A percentile compares a stretch with the other conserved stretches of the same genome.
phyloP scores from a whole-genome alignment of 176 grass and related monocot genomes.

The Miscanthus lutarioriparius region DNA sequence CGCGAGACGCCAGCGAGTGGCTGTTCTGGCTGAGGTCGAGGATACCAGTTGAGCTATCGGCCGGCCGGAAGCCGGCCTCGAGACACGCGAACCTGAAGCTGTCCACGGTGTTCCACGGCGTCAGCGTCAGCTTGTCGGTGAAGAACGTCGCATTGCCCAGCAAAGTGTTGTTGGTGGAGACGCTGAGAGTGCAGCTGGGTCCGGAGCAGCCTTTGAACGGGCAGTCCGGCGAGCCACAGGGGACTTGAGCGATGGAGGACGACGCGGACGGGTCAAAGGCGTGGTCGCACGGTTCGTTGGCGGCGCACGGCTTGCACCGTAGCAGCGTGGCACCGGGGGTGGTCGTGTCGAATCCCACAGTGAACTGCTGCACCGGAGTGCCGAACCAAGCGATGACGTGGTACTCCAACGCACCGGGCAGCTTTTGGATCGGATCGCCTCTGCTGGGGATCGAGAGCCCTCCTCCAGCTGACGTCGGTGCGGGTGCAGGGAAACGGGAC shows the following conservation, averaged over 20 bases:
- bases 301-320: conserved; percentile 9
- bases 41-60: background rate
- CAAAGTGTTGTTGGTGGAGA: background rate
- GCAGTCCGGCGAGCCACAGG: conserved; percentile 27
- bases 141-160: background rate
- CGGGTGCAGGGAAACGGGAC: background rate
- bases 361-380: background rate
- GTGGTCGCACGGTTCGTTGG: background rate
- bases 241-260: background rate
- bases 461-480: background rate
- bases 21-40: conserved; percentile 39
- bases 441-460: background rate
- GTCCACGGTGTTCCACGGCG: background rate
- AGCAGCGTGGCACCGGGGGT: background rate
- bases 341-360: conserved; percentile 4
- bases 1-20: conserved; percentile 31
- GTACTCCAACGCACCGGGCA: conserved; percentile 7
- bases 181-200: background rate
- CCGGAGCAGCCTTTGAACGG: background rate
- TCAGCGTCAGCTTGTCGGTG: conserved; percentile 14
- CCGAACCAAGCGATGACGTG: conserved; percentile 14
- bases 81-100: conserved; percentile 21
- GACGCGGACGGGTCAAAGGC: conserved; percentile 7
- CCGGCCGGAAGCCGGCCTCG: background rate
- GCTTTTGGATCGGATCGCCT: background rate